These are phyloP conservation scores for Phytophthora palmivora DNA, from an alignment of 352 stramenopile species.

Conservation along the genomic window DNA sequence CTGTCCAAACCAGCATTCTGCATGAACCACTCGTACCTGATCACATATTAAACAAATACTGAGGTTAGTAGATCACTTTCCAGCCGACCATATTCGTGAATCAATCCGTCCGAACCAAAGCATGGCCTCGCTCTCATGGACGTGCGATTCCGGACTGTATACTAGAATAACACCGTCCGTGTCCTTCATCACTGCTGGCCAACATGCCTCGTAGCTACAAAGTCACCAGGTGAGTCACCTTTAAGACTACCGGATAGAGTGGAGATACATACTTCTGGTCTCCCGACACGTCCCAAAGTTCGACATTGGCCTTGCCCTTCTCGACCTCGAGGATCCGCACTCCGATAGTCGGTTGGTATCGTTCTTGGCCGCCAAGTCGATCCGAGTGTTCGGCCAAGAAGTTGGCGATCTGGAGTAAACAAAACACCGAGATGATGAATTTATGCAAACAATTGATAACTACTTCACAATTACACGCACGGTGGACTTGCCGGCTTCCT, in stretches of 20 bases:
- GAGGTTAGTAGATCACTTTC: slow-evolving; percentile 1
- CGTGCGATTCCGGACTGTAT: slow-evolving; percentile 90
- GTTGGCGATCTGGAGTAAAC: slow-evolving; percentile 72
- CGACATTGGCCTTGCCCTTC: slow-evolving; percentile 62
- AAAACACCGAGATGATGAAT: background rate
- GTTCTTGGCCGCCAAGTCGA: slow-evolving; percentile 59
- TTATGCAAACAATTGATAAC: background rate
- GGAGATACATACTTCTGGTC: slow-evolving; percentile 64
- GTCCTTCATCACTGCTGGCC: slow-evolving; percentile 90
- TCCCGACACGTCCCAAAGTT: slow-evolving; percentile 89
- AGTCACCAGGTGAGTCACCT: background rate
- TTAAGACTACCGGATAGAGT: background rate
- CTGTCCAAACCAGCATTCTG: slow-evolving; percentile 70
- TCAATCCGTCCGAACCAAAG: slow-evolving; percentile 73
- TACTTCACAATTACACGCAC: slow-evolving; percentile 29
- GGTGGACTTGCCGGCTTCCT: slow-evolving; percentile 82
- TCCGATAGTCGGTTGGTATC: slow-evolving; percentile 76
- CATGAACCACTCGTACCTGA: slow-evolving; percentile 90
- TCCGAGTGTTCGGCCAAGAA: slow-evolving; percentile 77
- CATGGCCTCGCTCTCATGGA: slow-evolving; percentile 89
- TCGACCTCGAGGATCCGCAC: slow-evolving; percentile 80
- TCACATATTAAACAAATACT: background rate
- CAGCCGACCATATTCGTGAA: background rate
- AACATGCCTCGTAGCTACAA: slow-evolving; percentile 87
- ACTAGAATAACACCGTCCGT: slow-evolving; percentile 88